Percentiles rank a stretch among this genome's conserved stretches.
Evolutionary conservation across 805 yeast species (phyloP).

Genomic region (Kazachstania psychrophila): DNA sequence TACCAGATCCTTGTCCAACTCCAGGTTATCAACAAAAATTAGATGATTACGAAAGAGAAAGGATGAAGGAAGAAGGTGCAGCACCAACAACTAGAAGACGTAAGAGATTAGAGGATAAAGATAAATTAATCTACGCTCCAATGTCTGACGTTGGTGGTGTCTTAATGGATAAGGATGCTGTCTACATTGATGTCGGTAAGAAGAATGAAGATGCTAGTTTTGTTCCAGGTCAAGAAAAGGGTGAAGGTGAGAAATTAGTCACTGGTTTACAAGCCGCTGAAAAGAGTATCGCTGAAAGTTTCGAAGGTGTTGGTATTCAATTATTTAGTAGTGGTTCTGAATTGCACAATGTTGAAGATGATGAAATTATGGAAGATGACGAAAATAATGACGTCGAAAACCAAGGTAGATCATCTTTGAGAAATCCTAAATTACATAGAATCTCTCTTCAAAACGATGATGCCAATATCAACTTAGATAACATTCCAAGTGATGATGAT

Average conservation of each 20-base stretch:
- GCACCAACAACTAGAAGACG: constrained; percentile 64
- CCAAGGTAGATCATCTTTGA: constrained; percentile 56
- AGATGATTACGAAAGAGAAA: constrained; percentile 73
- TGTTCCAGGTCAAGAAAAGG: constrained; percentile 56
- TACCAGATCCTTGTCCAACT: constrained; percentile 98
- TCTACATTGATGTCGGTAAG: constrained; percentile 59
- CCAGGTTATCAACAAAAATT: constrained; percentile 82
- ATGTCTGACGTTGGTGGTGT: constrained; percentile 99
- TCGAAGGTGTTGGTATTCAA: constrained; percentile 61
- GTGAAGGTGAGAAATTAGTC: constrained; percentile 80
- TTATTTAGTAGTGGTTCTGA: constrained; percentile 58
- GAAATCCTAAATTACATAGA: constrained; percentile 53
- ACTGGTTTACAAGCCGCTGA: constrained; percentile 69
- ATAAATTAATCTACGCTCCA: constrained; percentile 92
- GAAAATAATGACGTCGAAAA: constrained; percentile 28
- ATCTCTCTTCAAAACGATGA: constrained; percentile 39
- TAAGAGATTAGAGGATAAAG: constrained; percentile 86
- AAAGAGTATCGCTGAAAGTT: constrained; percentile 48
- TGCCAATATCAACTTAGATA: constrained; percentile 41
- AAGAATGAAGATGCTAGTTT: constrained; percentile 35
- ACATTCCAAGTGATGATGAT: constrained; percentile 36
- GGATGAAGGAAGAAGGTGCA: constrained; percentile 57
- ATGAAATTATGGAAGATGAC: constrained; percentile 30
- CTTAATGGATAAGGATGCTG: constrained; percentile 93
- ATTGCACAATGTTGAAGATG: constrained; percentile 36